Percentiles rank a stretch among this genome's conserved stretches.
These are phyloP conservation scores for Neoboletus brunneissimus DNA, from an alignment of 768 basidiomycete species.

Conservation along the genomic window DNA sequence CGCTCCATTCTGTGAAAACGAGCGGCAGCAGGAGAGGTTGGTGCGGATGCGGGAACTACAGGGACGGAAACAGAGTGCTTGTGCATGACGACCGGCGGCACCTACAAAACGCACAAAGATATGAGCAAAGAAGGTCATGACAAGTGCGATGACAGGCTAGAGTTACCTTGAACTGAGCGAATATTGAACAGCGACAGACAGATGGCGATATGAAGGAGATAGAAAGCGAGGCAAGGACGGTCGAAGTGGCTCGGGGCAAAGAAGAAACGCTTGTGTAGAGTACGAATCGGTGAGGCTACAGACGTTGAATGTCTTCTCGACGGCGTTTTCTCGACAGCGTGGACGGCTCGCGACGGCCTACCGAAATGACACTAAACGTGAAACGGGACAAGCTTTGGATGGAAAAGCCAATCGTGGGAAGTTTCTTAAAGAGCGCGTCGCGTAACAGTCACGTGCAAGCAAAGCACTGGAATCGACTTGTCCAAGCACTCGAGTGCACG, in stretches of 20 bases:
- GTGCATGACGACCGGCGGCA: conserved; percentile 25
- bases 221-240: conserved; percentile 15
- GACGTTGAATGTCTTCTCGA: conserved; percentile 1
- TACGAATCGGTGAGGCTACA: conserved; percentile 16
- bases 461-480: conserved; percentile 17
- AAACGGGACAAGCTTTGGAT: conserved; percentile 27
- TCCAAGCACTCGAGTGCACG: background rate
- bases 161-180: conserved; percentile 23
- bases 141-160: background rate
- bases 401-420: conserved; percentile 29
- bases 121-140: conserved; percentile 9
- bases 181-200: conserved; percentile 12
- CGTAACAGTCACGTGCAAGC: conserved; percentile 37
- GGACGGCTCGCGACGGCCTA: conserved; percentile 14
- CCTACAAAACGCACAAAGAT: conserved; percentile 5
- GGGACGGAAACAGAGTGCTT: conserved; percentile 32
- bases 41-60: conserved; percentile 40
- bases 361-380: conserved; percentile 28
- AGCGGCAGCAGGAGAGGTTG: conserved; percentile 40
- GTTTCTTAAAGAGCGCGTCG: conserved; percentile 37
- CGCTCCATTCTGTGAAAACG: conserved; percentile 35
- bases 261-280: conserved; percentile 9
- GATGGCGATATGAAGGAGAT: conserved; percentile 29
- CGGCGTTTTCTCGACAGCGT: conserved; percentile 14
- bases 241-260: conserved; percentile 23